Percentiles rank a stretch among this genome's conserved stretches.
phyloP scores from a whole-genome alignment of 768 basidiomycete genomes.

The Rhizopogon salebrosus region DNA sequence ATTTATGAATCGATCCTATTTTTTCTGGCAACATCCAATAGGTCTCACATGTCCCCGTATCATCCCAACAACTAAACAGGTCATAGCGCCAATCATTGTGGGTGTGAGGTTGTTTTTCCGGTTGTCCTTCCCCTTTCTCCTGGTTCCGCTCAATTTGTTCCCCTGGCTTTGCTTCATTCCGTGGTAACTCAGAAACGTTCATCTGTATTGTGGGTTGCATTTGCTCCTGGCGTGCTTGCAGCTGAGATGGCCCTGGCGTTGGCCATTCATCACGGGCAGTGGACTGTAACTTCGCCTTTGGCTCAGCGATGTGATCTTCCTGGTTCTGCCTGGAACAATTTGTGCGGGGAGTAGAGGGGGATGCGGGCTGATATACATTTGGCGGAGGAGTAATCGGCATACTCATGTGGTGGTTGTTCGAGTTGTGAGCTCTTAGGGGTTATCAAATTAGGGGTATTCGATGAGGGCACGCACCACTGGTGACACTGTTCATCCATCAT shows the following conservation, averaged over 20 bases:
- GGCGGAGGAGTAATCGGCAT: not conserved
- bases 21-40: not conserved
- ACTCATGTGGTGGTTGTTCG: not conserved
- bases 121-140: not conserved
- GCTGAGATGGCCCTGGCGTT: not conserved
- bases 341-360: not conserved
- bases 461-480: not conserved
- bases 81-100: not conserved
- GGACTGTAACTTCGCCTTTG: not conserved
- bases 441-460: not conserved
- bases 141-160: not conserved
- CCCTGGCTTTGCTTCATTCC: not conserved
- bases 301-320: not conserved
- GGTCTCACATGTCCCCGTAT: constrained; percentile 1
- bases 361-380: not conserved
- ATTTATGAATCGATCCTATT: not conserved
- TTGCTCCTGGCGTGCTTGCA: not conserved
- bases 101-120: not conserved
- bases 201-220: not conserved
- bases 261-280: not conserved
- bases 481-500: no score
- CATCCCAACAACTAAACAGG: constrained; percentile 1
- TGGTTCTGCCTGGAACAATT: not conserved
- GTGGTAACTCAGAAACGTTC: not conserved
- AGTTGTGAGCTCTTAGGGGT: not conserved